Conservation (phyloP, 2,329 filamentous ascomycete genomes). For the Fusarium ramigenum region DNA sequence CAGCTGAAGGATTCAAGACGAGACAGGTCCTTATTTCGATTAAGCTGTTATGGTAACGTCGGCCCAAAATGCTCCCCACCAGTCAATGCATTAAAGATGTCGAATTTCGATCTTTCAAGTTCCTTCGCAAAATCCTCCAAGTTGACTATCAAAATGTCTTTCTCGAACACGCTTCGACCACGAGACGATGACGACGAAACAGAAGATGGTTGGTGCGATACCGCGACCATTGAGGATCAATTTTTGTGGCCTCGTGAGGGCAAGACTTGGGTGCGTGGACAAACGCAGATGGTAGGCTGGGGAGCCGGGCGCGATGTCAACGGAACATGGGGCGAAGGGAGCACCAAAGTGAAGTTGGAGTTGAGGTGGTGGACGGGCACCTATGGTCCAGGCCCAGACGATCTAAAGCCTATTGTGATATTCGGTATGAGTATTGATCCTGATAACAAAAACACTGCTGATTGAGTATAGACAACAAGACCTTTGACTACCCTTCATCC, state of each 20-base stretch:
- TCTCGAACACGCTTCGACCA: background rate
- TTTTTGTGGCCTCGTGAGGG: background rate
- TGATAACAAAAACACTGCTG: no score
- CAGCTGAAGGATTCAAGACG: background rate
- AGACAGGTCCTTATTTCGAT: conserved; percentile 13
- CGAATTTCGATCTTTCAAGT: background rate
- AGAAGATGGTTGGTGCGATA: background rate
- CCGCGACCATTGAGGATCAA: background rate
- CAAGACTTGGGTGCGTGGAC: background rate
- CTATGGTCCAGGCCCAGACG: background rate
- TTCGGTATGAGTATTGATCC: no score
- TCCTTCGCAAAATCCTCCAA: background rate
- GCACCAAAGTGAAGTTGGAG: background rate
- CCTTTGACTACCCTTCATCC: background rate
- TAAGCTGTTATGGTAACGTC: background rate
- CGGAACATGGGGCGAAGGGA: background rate
- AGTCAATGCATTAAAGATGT: background rate
- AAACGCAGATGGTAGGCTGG: background rate
- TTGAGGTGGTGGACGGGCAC: background rate
- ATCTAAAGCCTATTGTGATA: background rate
- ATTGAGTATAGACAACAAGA: background rate
- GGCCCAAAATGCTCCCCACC: background rate
- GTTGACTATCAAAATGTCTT: background rate
- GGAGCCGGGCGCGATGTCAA: background rate
- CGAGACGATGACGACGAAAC: background rate